Base-by-base conservation (phyloP, 169 alveolate genomes). In the Plasmodium vivax region DNA sequence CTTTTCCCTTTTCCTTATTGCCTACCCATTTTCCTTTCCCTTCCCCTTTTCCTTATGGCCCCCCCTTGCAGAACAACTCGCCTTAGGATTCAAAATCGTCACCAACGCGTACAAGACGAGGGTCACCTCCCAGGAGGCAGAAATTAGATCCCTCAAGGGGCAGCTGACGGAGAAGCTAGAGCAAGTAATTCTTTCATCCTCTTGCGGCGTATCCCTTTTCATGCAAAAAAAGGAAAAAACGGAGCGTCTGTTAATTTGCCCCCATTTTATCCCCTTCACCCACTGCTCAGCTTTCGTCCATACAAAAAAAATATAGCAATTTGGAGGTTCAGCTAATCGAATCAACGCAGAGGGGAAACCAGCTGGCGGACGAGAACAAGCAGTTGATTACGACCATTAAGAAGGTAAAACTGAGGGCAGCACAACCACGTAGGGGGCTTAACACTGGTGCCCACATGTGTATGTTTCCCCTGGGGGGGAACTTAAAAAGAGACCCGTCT, bases 21-120 rank as follows among this genome's bases (percentile, higher is more conserved):
- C 27, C 14, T 79, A 2, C 16, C 43, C 19, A 23, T 19, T 19
- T 83, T 83, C 41, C 36, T 19, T 83, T 83, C 19, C 56, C 71
- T 34, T n/a, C 71, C 34, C 54, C 58, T 73, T 12, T 87, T 23
- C 27, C 27, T 23, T 23, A 23, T 23, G 27, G 27, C 36, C 6
- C 72, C 30, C 58, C 34, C 30, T 19, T 32, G 19, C 96, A 97
- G 98, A 97, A 92, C 98, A 97, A 80, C 95, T 97, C 54, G 98
- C 98, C 38, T 88, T 97, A 81, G 98, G 98, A 47, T 95, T 97
- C 84, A 94, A 97, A 71, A 95, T 97, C 85, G 94, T 97, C 34
- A 95, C 98, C 19, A 97, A 97, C 92, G 98, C 98, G 45, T 97
- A 97, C 96, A 96, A 96, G 82, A 96, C 97, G 41, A 95, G 98